Evolutionary conservation across 1,284 basidiomycete genomes (phyloP), one percentile per base, ranked within the genome.

Genomic region (Puccinia brachypodii): DNA sequence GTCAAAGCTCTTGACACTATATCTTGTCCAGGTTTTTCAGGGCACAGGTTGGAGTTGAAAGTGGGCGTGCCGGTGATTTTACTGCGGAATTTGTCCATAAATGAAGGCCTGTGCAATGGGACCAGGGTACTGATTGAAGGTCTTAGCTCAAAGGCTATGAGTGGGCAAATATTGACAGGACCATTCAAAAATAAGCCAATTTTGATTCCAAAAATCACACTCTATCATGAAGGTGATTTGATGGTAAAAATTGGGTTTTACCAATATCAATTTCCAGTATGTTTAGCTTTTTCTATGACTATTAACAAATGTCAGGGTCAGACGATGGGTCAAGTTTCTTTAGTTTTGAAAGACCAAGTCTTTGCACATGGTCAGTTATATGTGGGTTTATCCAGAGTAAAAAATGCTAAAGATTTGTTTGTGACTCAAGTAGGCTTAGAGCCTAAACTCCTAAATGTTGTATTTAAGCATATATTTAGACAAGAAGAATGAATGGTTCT

Each of bases 271-370:
- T 88, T 88, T 83, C 88, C 88, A 16, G 83, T 89, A 0, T 83
- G 84, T 0, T 85, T 88, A 0, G 88, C 88, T 13, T 89, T 88
- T 85, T 85, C 87, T 9, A 87, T 89, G 77, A 87, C 86, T 7
- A 88, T 89, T 82, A 89, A 89, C 83, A 89, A 88, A 79, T 62
- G 87, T 0, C 88, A 89, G 84, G 89, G 89, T 0, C 88, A 89
- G 81, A 88, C 87, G 13, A 83, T 87, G 2, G 83, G 82, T 31
- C 8, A 28, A 25, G 36, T 58, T 8, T 31, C 28, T 38, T 28
- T 69, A 25, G n/a, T 40, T 14, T 25, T 69, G 3, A n/a, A 42
- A 13, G 40, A 28, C 25, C 36, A 36, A 22, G 33, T 40, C 6
- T 69, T 69, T 44, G 25, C n/a, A 8, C 64, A 66, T 36, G 58